phyloP scores from a whole-genome alignment of 371 early-diverging fungal genomes.

The Mucor lusitanicus region DNA sequence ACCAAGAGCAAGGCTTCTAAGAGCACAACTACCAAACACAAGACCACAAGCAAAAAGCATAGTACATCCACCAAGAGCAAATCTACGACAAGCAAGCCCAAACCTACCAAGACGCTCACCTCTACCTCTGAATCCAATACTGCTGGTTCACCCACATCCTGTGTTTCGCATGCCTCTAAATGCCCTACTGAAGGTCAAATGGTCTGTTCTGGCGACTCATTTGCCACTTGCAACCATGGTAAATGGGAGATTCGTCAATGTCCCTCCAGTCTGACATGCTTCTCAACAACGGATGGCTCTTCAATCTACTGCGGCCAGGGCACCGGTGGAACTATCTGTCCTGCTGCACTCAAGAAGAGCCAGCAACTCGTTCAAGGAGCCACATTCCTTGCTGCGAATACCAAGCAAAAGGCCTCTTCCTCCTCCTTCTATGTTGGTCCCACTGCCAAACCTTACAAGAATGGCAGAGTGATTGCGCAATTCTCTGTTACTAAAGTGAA shows the following conservation, averaged over 20 bases:
- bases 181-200: conserved; percentile 14
- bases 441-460: conserved; percentile 27
- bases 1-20: not conserved
- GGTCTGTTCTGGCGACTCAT: conserved; percentile 21
- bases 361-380: not conserved
- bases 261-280: conserved; percentile 26
- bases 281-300: conserved; percentile 30
- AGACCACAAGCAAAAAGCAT: not conserved
- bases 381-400: not conserved
- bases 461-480: conserved; percentile 24
- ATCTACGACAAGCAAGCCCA: not conserved
- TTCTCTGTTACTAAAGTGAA: conserved; percentile 16
- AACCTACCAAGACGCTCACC: conserved; percentile 5
- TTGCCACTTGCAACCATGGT: conserved; percentile 29
- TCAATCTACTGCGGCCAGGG: conserved; percentile 41
- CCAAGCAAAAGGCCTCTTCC: conserved; percentile 2
- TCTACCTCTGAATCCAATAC: conserved; percentile 1
- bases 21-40: not conserved
- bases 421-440: conserved; percentile 9
- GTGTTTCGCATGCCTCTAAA: conserved; percentile 11
- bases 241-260: conserved; percentile 32
- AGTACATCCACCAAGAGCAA: not conserved
- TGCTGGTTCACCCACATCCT: not conserved
- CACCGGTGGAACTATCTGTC: not conserved
- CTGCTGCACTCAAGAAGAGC: not conserved